Percentiles rank a stretch among this genome's conserved stretches.
Evolutionary conservation across 2,329 filamentous ascomycete genomes (phyloP).

Genomic region (Harringtonia lauricola): DNA sequence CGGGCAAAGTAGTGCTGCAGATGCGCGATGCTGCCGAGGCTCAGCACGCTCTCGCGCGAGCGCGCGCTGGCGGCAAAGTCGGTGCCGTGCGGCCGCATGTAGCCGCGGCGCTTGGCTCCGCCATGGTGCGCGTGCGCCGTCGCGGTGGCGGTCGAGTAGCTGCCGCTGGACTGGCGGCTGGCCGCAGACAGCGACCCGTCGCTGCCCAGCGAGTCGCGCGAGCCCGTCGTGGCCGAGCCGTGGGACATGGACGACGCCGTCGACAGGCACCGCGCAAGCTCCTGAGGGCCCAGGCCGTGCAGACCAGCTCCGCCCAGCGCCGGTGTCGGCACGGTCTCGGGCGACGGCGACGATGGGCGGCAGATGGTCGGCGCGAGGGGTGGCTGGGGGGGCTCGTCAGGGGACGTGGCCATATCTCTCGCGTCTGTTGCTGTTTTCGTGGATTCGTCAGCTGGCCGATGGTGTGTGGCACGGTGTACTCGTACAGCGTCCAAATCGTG

Average conservation of each 20-base stretch:
- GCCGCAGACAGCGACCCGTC: slow-evolving; percentile 29
- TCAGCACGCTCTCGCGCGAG: slow-evolving; percentile 90
- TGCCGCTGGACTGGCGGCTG: slow-evolving; percentile 55
- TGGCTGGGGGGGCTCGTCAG: slow-evolving; percentile 16
- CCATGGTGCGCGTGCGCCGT: too few relatives aligned
- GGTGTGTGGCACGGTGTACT: too few relatives aligned
- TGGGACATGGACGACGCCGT: slow-evolving; percentile 48
- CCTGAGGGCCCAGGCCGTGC: slow-evolving; percentile 30
- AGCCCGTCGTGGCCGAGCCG: slow-evolving; percentile 33
- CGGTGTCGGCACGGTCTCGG: slow-evolving; percentile 49
- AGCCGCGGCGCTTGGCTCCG: slow-evolving; percentile 64
- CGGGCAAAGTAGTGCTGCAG: slow-evolving; percentile 97
- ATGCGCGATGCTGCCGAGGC: slow-evolving; percentile 90
- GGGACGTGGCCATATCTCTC: slow-evolving; percentile 23
- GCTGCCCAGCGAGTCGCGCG: slow-evolving; percentile 43
- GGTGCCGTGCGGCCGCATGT: slow-evolving; percentile 77
- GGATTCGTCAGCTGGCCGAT: too few relatives aligned
- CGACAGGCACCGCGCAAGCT: slow-evolving; percentile 54
- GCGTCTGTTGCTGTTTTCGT: too few relatives aligned
- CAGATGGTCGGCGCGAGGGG: slow-evolving; percentile 14
- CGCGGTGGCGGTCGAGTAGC: slow-evolving; percentile 27
- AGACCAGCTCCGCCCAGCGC: slow-evolving; percentile 29
- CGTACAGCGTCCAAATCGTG: too few relatives aligned
- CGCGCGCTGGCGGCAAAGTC: slow-evolving; percentile 84
- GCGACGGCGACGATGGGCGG: slow-evolving; percentile 52